Conservation (phyloP, 495 filamentous ascomycete species). For the Xylaria palmicola region DNA sequence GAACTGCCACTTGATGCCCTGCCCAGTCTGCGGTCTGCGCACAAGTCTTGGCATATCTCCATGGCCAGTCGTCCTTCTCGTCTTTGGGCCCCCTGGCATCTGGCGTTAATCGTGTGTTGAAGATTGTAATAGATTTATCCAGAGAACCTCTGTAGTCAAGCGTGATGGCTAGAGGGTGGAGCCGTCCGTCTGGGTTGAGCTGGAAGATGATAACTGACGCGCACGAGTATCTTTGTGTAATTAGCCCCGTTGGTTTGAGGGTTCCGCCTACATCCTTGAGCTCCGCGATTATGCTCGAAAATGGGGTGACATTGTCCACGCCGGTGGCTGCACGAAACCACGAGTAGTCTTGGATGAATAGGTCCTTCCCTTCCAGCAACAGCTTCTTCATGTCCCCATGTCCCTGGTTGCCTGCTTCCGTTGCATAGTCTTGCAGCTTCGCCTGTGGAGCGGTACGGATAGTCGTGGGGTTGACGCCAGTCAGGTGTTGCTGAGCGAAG, state of each 20-base stretch:
- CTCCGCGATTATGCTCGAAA: constrained; percentile 20
- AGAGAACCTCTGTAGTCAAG: constrained; percentile 43
- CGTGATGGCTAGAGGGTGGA: constrained; percentile 50
- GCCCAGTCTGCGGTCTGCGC: constrained; percentile 50
- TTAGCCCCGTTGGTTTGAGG: too few species aligned
- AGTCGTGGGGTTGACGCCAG: constrained; percentile 50
- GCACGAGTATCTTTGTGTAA: constrained; percentile 13
- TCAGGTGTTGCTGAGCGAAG: constrained; percentile 52
- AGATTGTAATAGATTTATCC: constrained; percentile 45
- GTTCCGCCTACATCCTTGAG: constrained; percentile 28
- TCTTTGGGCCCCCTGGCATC: constrained; percentile 21
- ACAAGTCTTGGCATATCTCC: constrained; percentile 54
- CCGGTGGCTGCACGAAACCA: constrained; percentile 45
- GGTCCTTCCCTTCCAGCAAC: constrained; percentile 30
- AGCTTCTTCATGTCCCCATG: constrained; percentile 27
- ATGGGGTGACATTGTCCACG: constrained; percentile 16
- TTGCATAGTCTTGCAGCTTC: constrained; percentile 36
- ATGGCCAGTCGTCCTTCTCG: constrained; percentile 49
- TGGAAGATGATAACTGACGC: constrained; percentile 48
- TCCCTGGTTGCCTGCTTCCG: constrained; percentile 30
- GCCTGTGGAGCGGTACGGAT: constrained; percentile 34
- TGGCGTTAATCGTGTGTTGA: constrained; percentile 41
- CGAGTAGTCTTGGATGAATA: constrained; percentile 48
- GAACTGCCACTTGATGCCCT: constrained; percentile 46
- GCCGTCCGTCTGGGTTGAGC: constrained; percentile 40